phyloP scores from a whole-genome alignment of 2,329 filamentous ascomycete genomes.

The Madurella mycetomatis region DNA sequence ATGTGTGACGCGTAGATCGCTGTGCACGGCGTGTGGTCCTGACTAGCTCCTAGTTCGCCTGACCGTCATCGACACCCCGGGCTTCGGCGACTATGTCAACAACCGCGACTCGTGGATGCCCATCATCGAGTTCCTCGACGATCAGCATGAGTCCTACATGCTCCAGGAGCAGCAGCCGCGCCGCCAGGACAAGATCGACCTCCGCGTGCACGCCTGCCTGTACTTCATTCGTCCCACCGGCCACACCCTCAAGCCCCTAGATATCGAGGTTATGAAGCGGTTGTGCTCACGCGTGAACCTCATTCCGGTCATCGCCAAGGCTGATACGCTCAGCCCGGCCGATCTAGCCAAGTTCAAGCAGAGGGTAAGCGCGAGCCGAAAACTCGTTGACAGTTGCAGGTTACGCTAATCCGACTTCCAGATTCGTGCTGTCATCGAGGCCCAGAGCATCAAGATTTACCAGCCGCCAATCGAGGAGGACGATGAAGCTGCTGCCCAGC shows the following conservation, averaged over 20 bases:
- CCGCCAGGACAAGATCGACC: constrained; percentile 97
- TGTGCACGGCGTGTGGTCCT: constrained; percentile 8
- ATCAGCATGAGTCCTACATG: constrained; percentile 99
- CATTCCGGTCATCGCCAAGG: constrained; percentile 98
- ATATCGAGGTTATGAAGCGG: constrained; percentile 99
- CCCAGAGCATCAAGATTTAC: constrained; percentile 99
- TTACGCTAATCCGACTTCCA: constrained; percentile 39
- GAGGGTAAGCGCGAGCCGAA: constrained; percentile 57
- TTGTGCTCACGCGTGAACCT: constrained; percentile 96
- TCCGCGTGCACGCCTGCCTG: constrained; percentile 95
- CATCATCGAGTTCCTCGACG: constrained; percentile 99
- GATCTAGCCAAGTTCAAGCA: constrained; percentile 94
- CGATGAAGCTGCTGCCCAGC: constrained; percentile 90
- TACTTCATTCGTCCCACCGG: constrained; percentile 99
- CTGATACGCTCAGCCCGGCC: constrained; percentile 89
- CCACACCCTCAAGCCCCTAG: constrained; percentile 95
- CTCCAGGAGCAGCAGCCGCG: constrained; percentile 99
- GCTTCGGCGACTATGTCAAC: constrained; percentile 99
- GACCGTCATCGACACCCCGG: constrained; percentile 97
- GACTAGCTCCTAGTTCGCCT: constrained; percentile 67
- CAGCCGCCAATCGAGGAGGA: constrained; percentile 97
- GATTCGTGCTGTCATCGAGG: constrained; percentile 94
- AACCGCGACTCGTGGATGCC: constrained; percentile 99
- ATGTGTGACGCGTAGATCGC: constrained; percentile 3
- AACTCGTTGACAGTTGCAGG: neutral